These are phyloP conservation scores for Chrysosporium queenslandicum DNA, from an alignment of 2,329 filamentous ascomycete species.

Conservation along the genomic window DNA sequence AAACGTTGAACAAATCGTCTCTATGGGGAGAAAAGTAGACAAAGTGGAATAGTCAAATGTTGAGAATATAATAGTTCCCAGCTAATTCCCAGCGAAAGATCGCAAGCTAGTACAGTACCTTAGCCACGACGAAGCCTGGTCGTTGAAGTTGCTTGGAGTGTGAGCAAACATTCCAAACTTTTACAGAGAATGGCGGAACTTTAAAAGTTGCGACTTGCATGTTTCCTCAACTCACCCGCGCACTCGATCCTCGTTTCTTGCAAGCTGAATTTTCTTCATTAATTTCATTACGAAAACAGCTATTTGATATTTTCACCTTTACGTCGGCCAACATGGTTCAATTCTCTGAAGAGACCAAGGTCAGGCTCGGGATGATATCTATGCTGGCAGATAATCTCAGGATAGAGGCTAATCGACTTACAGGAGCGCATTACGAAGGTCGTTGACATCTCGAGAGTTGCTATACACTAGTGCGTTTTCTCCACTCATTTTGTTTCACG, in stretches of 20 bases:
- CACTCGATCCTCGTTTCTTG: not conserved
- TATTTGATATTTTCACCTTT: not conserved
- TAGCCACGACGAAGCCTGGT: not conserved
- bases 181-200: constrained; percentile 5
- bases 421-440: constrained; percentile 97
- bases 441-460: constrained; percentile 87
- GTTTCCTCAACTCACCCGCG: not conserved
- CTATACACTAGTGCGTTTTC: constrained; percentile 77
- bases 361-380: constrained; percentile 38
- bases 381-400: not conserved
- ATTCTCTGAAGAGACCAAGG: constrained; percentile 96
- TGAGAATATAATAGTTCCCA: not conserved
- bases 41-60: not conserved
- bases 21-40: not conserved
- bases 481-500: not conserved
- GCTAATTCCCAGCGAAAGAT: not conserved
- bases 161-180: constrained; percentile 13
- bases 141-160: not conserved
- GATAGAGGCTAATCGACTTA: not conserved
- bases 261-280: not conserved
- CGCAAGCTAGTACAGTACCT: no score
- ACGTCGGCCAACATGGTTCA: constrained; percentile 39
- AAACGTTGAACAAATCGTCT: not conserved
- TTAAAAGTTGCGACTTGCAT: constrained; percentile 7
- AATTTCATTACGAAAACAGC: not conserved